Percentiles rank a stretch among this genome's conserved stretches.
These are phyloP conservation scores for Noccaea caerulescens DNA, from an alignment of 345 rosid genomes.

Conservation along the genomic window DNA sequence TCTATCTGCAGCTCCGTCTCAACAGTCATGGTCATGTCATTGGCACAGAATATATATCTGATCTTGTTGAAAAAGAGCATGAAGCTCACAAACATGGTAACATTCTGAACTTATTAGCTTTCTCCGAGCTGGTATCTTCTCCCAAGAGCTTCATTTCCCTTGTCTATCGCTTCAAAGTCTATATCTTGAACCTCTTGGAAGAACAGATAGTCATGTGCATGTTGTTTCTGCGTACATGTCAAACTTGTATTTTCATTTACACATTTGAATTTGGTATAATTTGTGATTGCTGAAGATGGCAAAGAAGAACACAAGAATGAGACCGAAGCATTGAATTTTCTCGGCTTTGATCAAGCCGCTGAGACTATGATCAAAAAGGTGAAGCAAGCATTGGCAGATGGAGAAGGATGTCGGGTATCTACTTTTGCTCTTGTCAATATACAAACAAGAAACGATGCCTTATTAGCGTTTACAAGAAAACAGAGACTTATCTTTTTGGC, in stretches of 20 bases:
- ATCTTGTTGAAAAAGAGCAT: constrained; percentile 93
- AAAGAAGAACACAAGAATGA: constrained; percentile 69
- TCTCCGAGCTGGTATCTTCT: background rate
- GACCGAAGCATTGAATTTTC: constrained; percentile 49
- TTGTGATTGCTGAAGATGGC: constrained; percentile 55
- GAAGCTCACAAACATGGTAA: constrained; percentile 75
- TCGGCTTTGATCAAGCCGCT: constrained; percentile 79
- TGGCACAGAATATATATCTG: constrained; percentile 92
- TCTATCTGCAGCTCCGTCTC: constrained; percentile 84
- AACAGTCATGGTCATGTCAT: constrained; percentile 80
- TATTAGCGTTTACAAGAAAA: background rate
- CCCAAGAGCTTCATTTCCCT: background rate
- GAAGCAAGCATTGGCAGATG: constrained; percentile 80
- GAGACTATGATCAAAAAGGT: constrained; percentile 89
- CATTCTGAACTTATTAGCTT: constrained; percentile 23
- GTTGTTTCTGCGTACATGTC: background rate
- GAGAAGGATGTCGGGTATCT: constrained; percentile 95
- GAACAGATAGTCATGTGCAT: constrained; percentile 20
- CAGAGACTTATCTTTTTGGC: constrained; percentile 27
- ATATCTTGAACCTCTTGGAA: constrained; percentile 3
- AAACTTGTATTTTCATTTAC: constrained; percentile 16
- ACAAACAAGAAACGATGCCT: background rate
- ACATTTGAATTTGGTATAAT: background rate
- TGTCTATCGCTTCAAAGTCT: background rate
- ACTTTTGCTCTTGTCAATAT: constrained; percentile 24